Percentiles rank a stretch among this genome's conserved stretches.
phyloP scores from a whole-genome alignment of 2,329 filamentous ascomycete species.

The Exutisphaerella laricina region DNA sequence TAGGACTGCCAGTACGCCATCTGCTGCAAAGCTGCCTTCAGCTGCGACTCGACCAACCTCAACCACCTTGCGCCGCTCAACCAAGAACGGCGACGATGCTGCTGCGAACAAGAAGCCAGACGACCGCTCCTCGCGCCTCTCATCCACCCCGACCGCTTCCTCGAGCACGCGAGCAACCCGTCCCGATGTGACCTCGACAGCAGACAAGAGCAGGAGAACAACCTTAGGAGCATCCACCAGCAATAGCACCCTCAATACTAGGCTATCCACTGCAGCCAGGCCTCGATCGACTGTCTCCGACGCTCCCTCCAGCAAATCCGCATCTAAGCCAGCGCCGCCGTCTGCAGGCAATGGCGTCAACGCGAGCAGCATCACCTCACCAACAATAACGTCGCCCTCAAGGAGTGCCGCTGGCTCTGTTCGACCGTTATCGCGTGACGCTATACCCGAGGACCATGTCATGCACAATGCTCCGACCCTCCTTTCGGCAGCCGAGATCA shows the following conservation, averaged over 20 bases:
- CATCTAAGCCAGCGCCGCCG: not conserved
- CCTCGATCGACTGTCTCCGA: constrained; percentile 3
- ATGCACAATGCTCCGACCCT: constrained; percentile 1
- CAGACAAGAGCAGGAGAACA: constrained; percentile 8
- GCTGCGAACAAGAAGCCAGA: constrained; percentile 12
- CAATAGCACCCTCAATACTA: constrained; percentile 8
- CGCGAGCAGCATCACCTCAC: constrained; percentile 7
- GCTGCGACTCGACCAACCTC: constrained; percentile 4
- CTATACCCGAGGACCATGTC: constrained; percentile 24
- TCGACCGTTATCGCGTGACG: constrained; percentile 21
- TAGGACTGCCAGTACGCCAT: constrained; percentile 1
- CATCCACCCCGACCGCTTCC: constrained; percentile 11
- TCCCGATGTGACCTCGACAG: constrained; percentile 5
- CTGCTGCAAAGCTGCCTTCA: constrained; percentile 1
- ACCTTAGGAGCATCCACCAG: constrained; percentile 9
- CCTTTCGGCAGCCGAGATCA: constrained; percentile 5
- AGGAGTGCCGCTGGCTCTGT: constrained; percentile 14
- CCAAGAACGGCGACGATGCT: constrained; percentile 2
- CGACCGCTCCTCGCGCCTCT: constrained; percentile 7
- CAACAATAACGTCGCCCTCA: constrained; percentile 2
- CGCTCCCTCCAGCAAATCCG: not conserved
- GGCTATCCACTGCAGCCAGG: constrained; percentile 5
- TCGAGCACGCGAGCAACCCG: constrained; percentile 11
- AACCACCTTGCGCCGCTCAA: not conserved
- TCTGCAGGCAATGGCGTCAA: constrained; percentile 1